Base-by-base conservation (phyloP, 2,329 filamentous ascomycete genomes). In the Hypoxylon sp. region DNA sequence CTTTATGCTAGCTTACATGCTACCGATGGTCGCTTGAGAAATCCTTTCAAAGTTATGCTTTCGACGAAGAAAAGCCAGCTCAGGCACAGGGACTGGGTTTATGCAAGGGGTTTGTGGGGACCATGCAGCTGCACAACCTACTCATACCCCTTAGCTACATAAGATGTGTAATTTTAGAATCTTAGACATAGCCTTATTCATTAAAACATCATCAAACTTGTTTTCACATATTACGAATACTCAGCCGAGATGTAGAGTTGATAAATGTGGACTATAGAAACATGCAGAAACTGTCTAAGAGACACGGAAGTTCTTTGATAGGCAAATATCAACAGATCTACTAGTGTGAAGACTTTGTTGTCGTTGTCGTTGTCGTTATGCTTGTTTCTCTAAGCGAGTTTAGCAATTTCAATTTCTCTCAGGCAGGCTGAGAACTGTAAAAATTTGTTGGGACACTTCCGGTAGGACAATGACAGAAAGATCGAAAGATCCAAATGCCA, bases 401-500 rank as follows among this genome's bases (percentile, higher is more conserved):
- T 45, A 64, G 41, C 64, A 50, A 54, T 58, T 58, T 57, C 60
- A 60, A 54, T 62, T 46, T 47, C 53, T 34, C 32, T 25, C 41
- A 62, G 32, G 60, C 39, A 69, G 60, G 64, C 58, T 65, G 46
- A 45, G 46, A 47, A 59, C 3, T 57, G 39, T 37, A 41, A 21
- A 51, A 32, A 48, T 64, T 59, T 62, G 58, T 69, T 67, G 63
- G 61, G 67, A 64, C 48, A 55, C 37, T 52, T 63, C 61, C 61
- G 67, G 64, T 70, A 63, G 61, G 64, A 68, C 65, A 68, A 61
- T 61, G 55, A 66, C 58, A 21, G 25, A 50, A 45, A 63, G 39
- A 67, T 67, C 57, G 57, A 64, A 61, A 67, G 60, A 62, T 61
- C 43, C 46, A 30, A 67, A 65, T 67, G 51, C 59, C 67, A 67